Conservation (phyloP, 768 basidiomycete species). For the Lactarius hatsudake region DNA sequence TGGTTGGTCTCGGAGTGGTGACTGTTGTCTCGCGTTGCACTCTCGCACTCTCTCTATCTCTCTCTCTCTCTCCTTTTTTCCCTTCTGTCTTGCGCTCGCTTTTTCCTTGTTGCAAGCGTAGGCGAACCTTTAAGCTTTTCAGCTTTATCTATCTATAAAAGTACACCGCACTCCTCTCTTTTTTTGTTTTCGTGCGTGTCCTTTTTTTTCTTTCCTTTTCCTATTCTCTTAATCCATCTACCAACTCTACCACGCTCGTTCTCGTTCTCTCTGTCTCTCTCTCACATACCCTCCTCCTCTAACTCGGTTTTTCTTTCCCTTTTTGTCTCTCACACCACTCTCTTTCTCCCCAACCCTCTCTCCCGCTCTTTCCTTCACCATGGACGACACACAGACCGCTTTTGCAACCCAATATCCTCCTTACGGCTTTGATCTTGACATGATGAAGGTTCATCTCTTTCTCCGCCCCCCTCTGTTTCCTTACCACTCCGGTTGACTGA, state of each 20-base stretch:
- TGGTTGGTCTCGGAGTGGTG: not conserved
- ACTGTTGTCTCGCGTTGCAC: not conserved
- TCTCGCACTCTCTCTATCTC: not conserved
- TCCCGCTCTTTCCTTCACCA: constrained; percentile 34
- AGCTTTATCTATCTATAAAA: constrained; percentile 38
- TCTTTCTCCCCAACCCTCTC: constrained; percentile 2
- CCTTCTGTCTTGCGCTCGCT: constrained; percentile 19
- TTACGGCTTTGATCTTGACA: constrained; percentile 82
- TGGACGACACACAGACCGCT: constrained; percentile 75
- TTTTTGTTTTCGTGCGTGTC: constrained; percentile 43
- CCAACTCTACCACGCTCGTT: constrained; percentile 33
- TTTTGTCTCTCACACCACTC: constrained; percentile 33
- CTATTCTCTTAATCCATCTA: constrained; percentile 16
- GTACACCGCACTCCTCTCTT: constrained; percentile 37
- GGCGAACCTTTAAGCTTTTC: constrained; percentile 21
- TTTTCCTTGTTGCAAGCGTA: constrained; percentile 23
- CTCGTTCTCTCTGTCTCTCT: constrained; percentile 29
- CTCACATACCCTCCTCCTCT: constrained; percentile 49
- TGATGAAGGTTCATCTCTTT: constrained; percentile 72
- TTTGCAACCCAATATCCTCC: constrained; percentile 67
- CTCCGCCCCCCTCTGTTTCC: constrained; percentile 13
- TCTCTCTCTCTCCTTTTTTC: not conserved
- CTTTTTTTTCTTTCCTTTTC: constrained; percentile 32
- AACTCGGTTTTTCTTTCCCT: constrained; percentile 49
- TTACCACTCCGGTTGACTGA: not conserved